A percentile compares a stretch with the other conserved stretches of the same genome.
These are phyloP conservation scores for Pichia rugopelliculosa DNA, from an alignment of 805 yeast genomes.

Conservation along the genomic window DNA sequence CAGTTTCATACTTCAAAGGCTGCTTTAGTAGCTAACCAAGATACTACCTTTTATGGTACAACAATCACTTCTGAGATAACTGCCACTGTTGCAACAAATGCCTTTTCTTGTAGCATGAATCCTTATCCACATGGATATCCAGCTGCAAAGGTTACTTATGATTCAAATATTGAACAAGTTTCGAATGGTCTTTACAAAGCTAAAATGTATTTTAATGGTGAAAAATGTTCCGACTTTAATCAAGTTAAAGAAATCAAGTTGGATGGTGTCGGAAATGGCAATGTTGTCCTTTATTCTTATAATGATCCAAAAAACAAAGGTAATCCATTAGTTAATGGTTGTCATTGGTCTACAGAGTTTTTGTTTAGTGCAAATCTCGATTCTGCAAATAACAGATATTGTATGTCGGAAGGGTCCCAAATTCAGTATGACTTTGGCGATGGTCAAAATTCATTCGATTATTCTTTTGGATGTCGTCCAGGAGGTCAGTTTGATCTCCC, in stretches of 20 bases:
- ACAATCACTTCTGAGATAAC: not conserved
- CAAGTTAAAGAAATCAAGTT: slow-evolving; percentile 19
- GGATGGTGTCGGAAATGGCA: slow-evolving; percentile 17
- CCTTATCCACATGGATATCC: slow-evolving; percentile 9
- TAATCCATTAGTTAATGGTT: slow-evolving; percentile 15
- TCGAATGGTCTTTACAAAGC: slow-evolving; percentile 8
- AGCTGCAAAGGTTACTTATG: slow-evolving; percentile 10
- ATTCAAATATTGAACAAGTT: slow-evolving; percentile 6
- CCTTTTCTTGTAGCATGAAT: not conserved
- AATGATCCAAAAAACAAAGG: slow-evolving; percentile 12
- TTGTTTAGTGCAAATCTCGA: slow-evolving; percentile 9
- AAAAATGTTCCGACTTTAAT: slow-evolving; percentile 4
- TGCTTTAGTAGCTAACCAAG: not conserved
- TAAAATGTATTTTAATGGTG: slow-evolving; percentile 13
- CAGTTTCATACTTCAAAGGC: not conserved
- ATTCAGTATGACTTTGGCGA: slow-evolving; percentile 24
- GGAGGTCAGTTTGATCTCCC: slow-evolving; percentile 7
- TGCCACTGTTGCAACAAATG: not conserved
- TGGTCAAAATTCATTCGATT: slow-evolving; percentile 13
- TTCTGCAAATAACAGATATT: slow-evolving; percentile 8
- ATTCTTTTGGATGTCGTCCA: slow-evolving; percentile 20
- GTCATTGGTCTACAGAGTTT: slow-evolving; percentile 22
- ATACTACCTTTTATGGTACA: not conserved
- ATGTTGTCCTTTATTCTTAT: slow-evolving; percentile 20
- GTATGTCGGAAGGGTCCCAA: slow-evolving; percentile 15